Evolutionary conservation across 2,329 filamentous ascomycete species (phyloP).

Genomic region (Zopfia rhizophila): DNA sequence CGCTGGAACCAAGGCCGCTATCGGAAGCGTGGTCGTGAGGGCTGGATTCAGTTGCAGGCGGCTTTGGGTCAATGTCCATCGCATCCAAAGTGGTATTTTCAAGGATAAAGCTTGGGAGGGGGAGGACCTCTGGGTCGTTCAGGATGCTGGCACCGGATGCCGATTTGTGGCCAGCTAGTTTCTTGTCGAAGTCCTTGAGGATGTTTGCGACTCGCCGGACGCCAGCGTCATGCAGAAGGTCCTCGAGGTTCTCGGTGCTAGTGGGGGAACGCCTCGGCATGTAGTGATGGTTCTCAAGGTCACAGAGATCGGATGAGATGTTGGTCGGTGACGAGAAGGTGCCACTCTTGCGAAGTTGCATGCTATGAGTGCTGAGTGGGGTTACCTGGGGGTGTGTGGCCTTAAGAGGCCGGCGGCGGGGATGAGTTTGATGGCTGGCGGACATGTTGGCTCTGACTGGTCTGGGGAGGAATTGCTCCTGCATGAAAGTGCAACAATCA

Average conservation of each 20-base stretch:
- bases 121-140: conserved; percentile 60
- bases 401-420: conserved; percentile 59
- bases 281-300: conserved; percentile 51
- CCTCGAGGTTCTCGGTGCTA: conserved; percentile 59
- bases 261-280: conserved; percentile 61
- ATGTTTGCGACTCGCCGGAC: conserved; percentile 57
- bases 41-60: conserved; percentile 46
- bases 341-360: conserved; percentile 59
- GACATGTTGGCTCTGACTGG: conserved; percentile 53
- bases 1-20: conserved; percentile 86
- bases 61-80: conserved; percentile 54
- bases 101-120: conserved; percentile 58
- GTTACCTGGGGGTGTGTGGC: conserved; percentile 33
- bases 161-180: conserved; percentile 49
- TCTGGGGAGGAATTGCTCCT: conserved; percentile 19
- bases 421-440: conserved; percentile 51
- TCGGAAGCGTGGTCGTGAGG: conserved; percentile 78
- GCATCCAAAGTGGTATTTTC: conserved; percentile 47
- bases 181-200: conserved; percentile 58
- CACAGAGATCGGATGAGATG: conserved; percentile 50
- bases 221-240: conserved; percentile 58
- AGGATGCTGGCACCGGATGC: conserved; percentile 50
- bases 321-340: conserved; percentile 59
- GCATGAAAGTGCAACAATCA: conserved; percentile 36
- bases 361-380: conserved; percentile 51